A percentile compares a stretch with the other conserved stretches of the same genome.
Evolutionary conservation across 2,329 filamentous ascomycete genomes (phyloP).

Genomic region (Chaetomiaceae sp.): DNA sequence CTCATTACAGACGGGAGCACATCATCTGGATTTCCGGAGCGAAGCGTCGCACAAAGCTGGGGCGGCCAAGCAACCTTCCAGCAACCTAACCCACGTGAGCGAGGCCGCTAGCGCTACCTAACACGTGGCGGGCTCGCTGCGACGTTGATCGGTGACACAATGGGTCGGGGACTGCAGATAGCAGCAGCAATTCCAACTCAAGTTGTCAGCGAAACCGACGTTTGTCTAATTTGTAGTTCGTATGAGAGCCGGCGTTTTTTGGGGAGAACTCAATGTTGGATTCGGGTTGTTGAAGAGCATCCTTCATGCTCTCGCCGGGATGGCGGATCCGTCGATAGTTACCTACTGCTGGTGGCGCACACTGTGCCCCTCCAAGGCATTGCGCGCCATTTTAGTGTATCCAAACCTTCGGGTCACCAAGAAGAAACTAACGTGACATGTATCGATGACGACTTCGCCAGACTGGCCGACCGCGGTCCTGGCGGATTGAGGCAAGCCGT

Average conservation of each 20-base stretch:
- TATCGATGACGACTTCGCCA: background rate
- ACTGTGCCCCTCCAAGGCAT: conserved; percentile 32
- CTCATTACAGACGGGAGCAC: no score
- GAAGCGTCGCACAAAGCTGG: background rate
- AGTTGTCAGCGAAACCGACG: background rate
- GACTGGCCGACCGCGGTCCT: no score
- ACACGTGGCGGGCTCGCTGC: conserved; percentile 19
- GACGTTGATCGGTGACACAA: conserved; percentile 13
- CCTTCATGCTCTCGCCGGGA: background rate
- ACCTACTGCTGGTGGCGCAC: background rate
- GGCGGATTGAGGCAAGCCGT: no score
- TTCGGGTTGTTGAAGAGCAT: background rate
- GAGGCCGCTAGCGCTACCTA: conserved; percentile 4
- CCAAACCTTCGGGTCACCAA: conserved; percentile 37
- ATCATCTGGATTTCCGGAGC: background rate
- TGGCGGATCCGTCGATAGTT: no score
- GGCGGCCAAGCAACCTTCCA: no score
- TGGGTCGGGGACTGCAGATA: background rate
- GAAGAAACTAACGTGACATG: background rate
- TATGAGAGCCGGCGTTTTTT: no score
- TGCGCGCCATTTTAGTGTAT: conserved; percentile 36
- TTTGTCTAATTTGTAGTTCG: no score
- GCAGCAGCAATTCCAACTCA: conserved; percentile 5
- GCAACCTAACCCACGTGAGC: conserved; percentile 9
- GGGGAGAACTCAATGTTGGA: no score